These are phyloP conservation scores for Acacia pycnantha DNA, from an alignment of 331 rosid species.

Conservation along the genomic window DNA sequence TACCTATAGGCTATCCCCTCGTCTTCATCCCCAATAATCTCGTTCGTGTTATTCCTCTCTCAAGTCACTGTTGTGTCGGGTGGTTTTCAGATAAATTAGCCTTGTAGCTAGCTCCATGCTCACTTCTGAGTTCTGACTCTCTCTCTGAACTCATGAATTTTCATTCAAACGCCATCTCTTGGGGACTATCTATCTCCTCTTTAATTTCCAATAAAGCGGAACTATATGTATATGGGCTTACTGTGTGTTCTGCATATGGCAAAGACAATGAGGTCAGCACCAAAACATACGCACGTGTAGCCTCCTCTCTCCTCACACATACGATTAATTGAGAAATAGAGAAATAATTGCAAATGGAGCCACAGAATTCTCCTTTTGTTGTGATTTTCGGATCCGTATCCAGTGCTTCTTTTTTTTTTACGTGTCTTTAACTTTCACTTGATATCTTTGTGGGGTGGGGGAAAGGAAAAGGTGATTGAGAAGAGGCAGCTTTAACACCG, in stretches of 20 bases:
- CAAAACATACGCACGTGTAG: constrained; percentile 10
- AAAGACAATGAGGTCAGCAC: constrained; percentile 8
- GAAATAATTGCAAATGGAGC: constrained; percentile 5
- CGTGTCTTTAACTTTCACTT: constrained; percentile 48
- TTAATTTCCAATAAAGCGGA: constrained; percentile 27
- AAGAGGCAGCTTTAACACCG: constrained; percentile 40
- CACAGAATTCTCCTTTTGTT: constrained; percentile 8
- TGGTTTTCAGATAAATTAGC: constrained; percentile 20
- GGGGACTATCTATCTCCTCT: constrained; percentile 3
- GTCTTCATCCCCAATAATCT: neutral
- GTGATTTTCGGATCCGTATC: constrained; percentile 1
- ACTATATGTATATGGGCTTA: neutral
- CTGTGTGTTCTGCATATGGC: neutral
- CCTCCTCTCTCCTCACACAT: neutral
- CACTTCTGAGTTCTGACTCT: neutral
- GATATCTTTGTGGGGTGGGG: neutral
- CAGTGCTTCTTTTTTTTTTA: neutral
- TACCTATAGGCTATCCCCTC: constrained; percentile 18
- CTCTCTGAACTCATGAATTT: neutral
- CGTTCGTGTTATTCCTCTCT: constrained; percentile 40
- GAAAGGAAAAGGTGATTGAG: constrained; percentile 33
- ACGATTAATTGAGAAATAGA: constrained; percentile 3
- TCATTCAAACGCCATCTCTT: constrained; percentile 10
- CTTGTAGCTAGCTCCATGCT: neutral
- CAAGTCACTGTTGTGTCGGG: constrained; percentile 33